Percentiles rank a stretch among this genome's conserved stretches.
These are phyloP conservation scores for Pestalotiopsis sp. DNA, from an alignment of 2,329 filamentous ascomycete genomes.

Conservation along the genomic window DNA sequence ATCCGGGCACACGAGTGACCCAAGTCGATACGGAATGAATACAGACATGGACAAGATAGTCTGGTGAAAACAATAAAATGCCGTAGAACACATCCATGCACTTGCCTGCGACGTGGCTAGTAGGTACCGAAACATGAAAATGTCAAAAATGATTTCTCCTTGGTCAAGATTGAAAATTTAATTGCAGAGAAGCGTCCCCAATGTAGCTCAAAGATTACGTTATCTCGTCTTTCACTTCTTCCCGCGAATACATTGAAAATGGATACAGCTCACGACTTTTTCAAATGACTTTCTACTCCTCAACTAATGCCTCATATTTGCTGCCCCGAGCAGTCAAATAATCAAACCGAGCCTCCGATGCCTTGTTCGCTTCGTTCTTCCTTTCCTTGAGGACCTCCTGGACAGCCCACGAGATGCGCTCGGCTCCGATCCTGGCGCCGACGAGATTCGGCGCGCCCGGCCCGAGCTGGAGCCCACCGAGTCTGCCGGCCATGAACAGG, in stretches of 20 bases:
- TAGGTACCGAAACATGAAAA: too few species aligned
- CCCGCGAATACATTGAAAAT: too few species aligned
- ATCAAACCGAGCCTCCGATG: slow-evolving; percentile 5
- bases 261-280: too few species aligned
- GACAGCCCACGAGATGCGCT: slow-evolving; percentile 72
- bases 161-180: too few species aligned
- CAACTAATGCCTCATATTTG: slow-evolving; percentile 10
- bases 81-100: not conserved
- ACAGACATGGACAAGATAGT: not conserved
- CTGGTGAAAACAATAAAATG: not conserved
- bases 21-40: not conserved
- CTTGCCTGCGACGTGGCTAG: not conserved
- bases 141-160: too few species aligned
- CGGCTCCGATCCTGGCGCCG: slow-evolving; percentile 72
- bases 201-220: too few species aligned
- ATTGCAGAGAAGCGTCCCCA: too few species aligned
- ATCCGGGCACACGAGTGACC: not conserved
- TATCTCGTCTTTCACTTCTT: too few species aligned
- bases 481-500: slow-evolving; percentile 69
- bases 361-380: not conserved
- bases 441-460: slow-evolving; percentile 75
- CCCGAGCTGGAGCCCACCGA: slow-evolving; percentile 70
- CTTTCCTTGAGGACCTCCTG: slow-evolving; percentile 52
- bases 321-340: slow-evolving; percentile 15
- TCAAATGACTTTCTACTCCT: not conserved